Percentiles rank a stretch among this genome's conserved stretches.
These are phyloP conservation scores for Heterobasidion occidentale DNA, from an alignment of 1,284 basidiomycete species.

Conservation along the genomic window DNA sequence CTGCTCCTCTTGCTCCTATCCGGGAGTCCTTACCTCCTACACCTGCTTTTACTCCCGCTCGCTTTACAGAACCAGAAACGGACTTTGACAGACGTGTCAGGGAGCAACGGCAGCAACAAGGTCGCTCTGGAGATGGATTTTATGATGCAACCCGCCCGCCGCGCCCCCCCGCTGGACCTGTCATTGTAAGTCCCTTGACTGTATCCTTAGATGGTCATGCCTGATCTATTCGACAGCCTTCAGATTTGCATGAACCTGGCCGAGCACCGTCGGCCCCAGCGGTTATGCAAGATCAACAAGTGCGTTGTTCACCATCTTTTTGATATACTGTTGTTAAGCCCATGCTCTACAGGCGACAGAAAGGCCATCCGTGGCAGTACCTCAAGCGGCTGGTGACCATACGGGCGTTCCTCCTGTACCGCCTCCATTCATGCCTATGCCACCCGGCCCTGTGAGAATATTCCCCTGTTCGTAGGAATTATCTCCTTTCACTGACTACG, in stretches of 20 bases:
- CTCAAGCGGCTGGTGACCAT: background rate
- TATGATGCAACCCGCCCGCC: background rate
- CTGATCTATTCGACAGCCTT: background rate
- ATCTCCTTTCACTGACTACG: background rate
- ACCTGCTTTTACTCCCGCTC: background rate
- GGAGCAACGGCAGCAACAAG: background rate
- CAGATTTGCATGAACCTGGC: background rate
- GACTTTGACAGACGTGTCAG: background rate
- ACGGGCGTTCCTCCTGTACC: constrained; percentile 4
- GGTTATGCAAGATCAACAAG: background rate
- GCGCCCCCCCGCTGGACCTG: background rate
- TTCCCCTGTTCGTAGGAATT: constrained; percentile 7
- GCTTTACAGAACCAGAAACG: too few species aligned
- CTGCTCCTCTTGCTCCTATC: background rate
- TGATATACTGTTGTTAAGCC: background rate
- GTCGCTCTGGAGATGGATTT: background rate
- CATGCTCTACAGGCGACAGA: background rate
- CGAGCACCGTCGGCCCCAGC: background rate
- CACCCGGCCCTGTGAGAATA: constrained; percentile 18
- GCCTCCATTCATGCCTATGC: constrained; percentile 7
- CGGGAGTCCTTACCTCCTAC: background rate
- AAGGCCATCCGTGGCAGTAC: background rate
- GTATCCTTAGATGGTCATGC: background rate
- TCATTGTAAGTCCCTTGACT: background rate
- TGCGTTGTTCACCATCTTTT: background rate